Base-by-base conservation (phyloP, 441 rosid genomes). In the Gossypium davidsonii region DNA sequence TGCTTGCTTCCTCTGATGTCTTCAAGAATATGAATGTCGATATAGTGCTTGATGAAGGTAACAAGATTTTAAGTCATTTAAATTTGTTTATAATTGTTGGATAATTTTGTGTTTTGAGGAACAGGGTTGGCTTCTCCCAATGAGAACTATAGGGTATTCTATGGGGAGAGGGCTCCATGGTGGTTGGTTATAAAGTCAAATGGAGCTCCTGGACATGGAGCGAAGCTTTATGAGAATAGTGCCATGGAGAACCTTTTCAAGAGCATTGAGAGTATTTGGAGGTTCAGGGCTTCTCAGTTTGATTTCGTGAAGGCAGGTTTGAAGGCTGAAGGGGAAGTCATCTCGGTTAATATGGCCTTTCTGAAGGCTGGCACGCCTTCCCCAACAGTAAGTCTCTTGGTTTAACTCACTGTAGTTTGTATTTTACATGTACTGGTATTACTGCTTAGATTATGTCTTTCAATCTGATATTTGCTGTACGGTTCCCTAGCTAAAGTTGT, bases 171-270 rank as follows among this genome's bases (percentile, higher is more conserved):
- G 86, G 53, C 85, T 72, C 86, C 97, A 0, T 86, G 93, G 95
- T 89, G 91, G 97, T 70, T 89, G 80, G 93, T 85, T 79, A 90
- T 93, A 44, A 95, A 87, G 89, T 96, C 97, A 37, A 78, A 52
- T 28, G 98, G 98, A 23, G 84, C 93, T 46, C 99, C 99, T 17
- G 98, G 99, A 25, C 98, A 95, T 65, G 97, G 99, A 52, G 96
- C 97, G 0, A 95, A 86, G 87, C 86, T 95, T 42, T 95, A 91
- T 78, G 99, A 95, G 66, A 89, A 93, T 68, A 86, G 90, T 56
- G 99, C 97, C 3, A 79, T 88, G 92, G 99, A 95, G 91, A 95
- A 93, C 80, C 91, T 95, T 64, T 71, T 88, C 37, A 91, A 85
- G 79, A 95, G 95, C 81, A 83, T 93, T 39, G 98, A 95, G 87